Conservation (phyloP, 257 asterid genomes). For the Solanum tacnaense region DNA sequence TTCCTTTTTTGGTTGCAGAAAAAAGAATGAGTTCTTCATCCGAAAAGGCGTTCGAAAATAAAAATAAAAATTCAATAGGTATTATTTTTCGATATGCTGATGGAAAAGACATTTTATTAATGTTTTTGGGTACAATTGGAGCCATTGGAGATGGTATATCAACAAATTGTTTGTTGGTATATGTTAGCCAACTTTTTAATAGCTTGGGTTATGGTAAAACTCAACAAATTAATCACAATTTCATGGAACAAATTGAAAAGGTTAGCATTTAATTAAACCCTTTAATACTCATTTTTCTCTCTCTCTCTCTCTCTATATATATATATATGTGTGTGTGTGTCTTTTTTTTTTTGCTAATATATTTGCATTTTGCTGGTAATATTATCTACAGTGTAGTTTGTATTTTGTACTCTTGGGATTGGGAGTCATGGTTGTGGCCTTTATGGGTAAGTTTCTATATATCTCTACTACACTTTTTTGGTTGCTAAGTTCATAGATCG, state of each 20-base stretch:
- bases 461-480: not conserved
- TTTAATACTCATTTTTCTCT: not conserved
- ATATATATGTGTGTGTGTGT: accelerated
- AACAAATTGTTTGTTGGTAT: constrained; percentile 62
- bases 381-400: constrained; percentile 59
- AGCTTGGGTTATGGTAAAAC: constrained; percentile 60
- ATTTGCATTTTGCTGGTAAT: not conserved
- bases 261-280: constrained; percentile 12
- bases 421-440: constrained; percentile 67
- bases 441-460: constrained; percentile 52
- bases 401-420: constrained; percentile 74
- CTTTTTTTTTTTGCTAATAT: not conserved
- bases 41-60: not conserved
- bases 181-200: constrained; percentile 58
- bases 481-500: not conserved
- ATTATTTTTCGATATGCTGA: constrained; percentile 64
- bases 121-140: constrained; percentile 78
- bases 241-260: constrained; percentile 68
- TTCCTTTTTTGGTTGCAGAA: not conserved
- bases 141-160: constrained; percentile 92
- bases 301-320: too few species aligned
- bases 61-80: constrained; percentile 17
- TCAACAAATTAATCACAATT: constrained; percentile 29
- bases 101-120: constrained; percentile 48
- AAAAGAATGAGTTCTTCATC: constrained; percentile 25